Conservation (phyloP, 257 asterid genomes). For the Lycium barbarum region DNA sequence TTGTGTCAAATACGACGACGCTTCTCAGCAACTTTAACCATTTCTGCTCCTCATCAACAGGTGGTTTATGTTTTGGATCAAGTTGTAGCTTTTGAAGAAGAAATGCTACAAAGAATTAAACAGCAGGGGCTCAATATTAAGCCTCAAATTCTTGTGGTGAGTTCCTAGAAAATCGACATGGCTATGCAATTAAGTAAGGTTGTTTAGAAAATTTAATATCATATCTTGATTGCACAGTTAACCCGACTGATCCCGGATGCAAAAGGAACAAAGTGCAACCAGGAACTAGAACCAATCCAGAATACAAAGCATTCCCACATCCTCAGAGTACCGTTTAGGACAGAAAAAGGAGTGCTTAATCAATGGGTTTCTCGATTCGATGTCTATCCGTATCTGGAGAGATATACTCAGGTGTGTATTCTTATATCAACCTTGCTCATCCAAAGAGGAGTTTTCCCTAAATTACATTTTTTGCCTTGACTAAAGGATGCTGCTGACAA, state of each 20-base stretch:
- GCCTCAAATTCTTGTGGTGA: conserved; percentile 93
- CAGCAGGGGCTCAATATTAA: conserved; percentile 84
- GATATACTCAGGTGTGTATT: conserved; percentile 66
- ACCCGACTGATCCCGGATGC: conserved; percentile 91
- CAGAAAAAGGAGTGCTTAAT: conserved; percentile 70
- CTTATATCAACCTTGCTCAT: neutral
- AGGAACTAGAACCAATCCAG: conserved; percentile 71
- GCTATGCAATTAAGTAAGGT: neutral
- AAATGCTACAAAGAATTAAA: conserved; percentile 76
- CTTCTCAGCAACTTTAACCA: neutral
- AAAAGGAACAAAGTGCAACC: conserved; percentile 84
- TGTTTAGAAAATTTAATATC: neutral
- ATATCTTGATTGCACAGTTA: conserved; percentile 52
- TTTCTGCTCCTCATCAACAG: conserved; percentile 42
- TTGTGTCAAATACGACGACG: neutral
- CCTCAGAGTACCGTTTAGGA: conserved; percentile 82
- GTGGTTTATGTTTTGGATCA: conserved; percentile 97
- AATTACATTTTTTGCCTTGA: neutral
- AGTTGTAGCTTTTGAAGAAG: conserved; percentile 90
- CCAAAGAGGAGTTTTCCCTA: neutral
- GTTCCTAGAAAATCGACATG: conserved; percentile 13
- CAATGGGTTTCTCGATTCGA: conserved; percentile 96
- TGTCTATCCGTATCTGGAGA: conserved; percentile 87
- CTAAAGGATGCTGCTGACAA: conserved; percentile 70
- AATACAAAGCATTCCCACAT: conserved; percentile 88